Base-by-base conservation (phyloP, 2,329 filamentous ascomycete species). In the Fusarium odoratissimum region DNA sequence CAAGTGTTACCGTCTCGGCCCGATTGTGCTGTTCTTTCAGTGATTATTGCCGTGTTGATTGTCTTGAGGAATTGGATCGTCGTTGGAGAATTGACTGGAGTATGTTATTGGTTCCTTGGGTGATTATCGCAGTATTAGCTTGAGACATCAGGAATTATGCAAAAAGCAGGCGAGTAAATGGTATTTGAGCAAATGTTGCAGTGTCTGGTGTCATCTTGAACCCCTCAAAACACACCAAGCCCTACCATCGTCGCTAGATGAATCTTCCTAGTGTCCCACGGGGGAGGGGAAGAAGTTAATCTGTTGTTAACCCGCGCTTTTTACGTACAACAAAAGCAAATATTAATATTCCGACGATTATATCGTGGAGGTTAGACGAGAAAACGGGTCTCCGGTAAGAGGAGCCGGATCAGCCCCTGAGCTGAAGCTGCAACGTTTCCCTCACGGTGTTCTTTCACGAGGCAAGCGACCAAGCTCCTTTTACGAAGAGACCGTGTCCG, bases 371-470 rank as follows among this genome's bases (percentile, higher is more conserved):
- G 25, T 52, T 7, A 57, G 23, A 45, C 31, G 46, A 52, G 23
- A 6, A 21, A 35, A 40, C 48, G 58, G 58, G 60, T 31, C 28
- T 40, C 60, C 28, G 60, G 60, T 63, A 60, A 42, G 54, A 41
- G 54, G 54, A 60, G 42, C 60, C 60, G 60, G 60, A 63, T 63
- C 60, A 60, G 49, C 60, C 60, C 60, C 60, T 63, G 60, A 63
- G 60, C 58, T 57, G 40, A 57, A 57, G 54, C 28, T 60, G 58
- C 31, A 60, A 41, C 58, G 51, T 54, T 28, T 38, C 33, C 49
- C 30, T 42, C 48, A 42, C 30, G 48, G 51, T 41, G n/a, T 31
- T 30, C 13, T 25, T 31, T 21, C 4, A n/a, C 17, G 21, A 31
- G 48, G 17, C 49, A 21, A 51, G 41, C 21, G 23, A 5, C 23